Conservation (phyloP, 1,139 yeast genomes). For the Debaryomyces psychrophilus region DNA sequence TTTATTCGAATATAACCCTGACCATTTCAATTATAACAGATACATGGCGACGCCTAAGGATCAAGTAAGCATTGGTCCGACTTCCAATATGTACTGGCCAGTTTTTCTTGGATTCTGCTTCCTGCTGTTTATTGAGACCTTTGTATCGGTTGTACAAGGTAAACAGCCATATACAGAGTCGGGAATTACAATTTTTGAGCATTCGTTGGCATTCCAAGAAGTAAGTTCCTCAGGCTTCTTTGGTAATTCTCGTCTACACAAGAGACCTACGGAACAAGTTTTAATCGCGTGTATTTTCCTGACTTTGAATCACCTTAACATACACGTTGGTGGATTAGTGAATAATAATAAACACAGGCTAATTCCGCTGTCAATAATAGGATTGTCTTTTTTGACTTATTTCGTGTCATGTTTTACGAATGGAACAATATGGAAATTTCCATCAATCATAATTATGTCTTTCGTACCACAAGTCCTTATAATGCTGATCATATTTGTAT, state of each 20-base stretch:
- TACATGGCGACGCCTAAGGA: conserved; percentile 40
- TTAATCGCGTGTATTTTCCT: conserved; percentile 55
- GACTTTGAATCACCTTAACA: conserved; percentile 54
- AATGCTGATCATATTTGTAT: conserved; percentile 50
- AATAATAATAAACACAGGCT: conserved; percentile 57
- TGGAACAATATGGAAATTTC: conserved; percentile 50
- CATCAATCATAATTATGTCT: conserved; percentile 57
- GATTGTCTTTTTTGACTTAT: conserved; percentile 51
- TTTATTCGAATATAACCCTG: conserved; percentile 40
- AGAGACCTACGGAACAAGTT: conserved; percentile 56
- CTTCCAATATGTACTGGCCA: conserved; percentile 64
- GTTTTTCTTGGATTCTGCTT: conserved; percentile 62
- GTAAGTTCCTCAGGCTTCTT: conserved; percentile 50
- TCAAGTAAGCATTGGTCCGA: conserved; percentile 51
- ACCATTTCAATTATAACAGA: conserved; percentile 23
- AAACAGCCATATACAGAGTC: conserved; percentile 63
- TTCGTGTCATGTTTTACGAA: conserved; percentile 39
- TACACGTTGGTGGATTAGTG: conserved; percentile 61
- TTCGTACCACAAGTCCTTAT: conserved; percentile 64
- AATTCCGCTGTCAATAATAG: conserved; percentile 62
- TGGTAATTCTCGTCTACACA: conserved; percentile 25
- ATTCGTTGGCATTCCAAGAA: conserved; percentile 74
- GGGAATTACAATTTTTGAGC: conserved; percentile 74
- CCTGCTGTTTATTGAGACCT: conserved; percentile 72
- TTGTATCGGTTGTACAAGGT: conserved; percentile 63